These are phyloP conservation scores for Kodamaea kakaduensis DNA, from an alignment of 805 yeast genomes.

Conservation along the genomic window DNA sequence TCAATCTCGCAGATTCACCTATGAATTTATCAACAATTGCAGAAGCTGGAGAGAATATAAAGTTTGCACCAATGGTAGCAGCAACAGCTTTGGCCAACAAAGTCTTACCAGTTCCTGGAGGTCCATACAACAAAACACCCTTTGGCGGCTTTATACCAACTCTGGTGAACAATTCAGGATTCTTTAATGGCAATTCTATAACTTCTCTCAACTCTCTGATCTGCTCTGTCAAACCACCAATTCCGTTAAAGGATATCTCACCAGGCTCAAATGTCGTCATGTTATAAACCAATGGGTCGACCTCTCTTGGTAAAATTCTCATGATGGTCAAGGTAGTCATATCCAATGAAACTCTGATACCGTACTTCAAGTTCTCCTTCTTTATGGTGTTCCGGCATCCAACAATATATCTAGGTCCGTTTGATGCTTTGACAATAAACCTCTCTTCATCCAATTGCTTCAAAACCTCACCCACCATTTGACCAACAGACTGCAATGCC, in stretches of 20 bases:
- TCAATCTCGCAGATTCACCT: slow-evolving; percentile 95
- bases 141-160: slow-evolving; percentile 99
- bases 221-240: slow-evolving; percentile 95
- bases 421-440: slow-evolving; percentile 91
- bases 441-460: slow-evolving; percentile 93
- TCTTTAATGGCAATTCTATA: slow-evolving; percentile 92
- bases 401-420: slow-evolving; percentile 96
- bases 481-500: slow-evolving; percentile 96
- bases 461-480: slow-evolving; percentile 93
- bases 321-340: slow-evolving; percentile 97
- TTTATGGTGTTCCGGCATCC: slow-evolving; percentile 94
- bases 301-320: slow-evolving; percentile 96
- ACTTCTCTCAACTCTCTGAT: slow-evolving; percentile 96
- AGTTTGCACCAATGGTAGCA: slow-evolving; percentile 96
- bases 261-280: slow-evolving; percentile 99
- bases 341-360: slow-evolving; percentile 93
- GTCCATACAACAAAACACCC: slow-evolving; percentile 94
- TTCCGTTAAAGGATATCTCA: slow-evolving; percentile 87
- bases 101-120: slow-evolving; percentile 98
- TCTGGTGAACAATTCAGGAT: slow-evolving; percentile 91
- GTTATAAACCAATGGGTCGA: slow-evolving; percentile 95
- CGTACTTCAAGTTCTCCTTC: slow-evolving; percentile 78
- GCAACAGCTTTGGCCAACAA: slow-evolving; percentile 96
- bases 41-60: slow-evolving; percentile 96
- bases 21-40: slow-evolving; percentile 97